Percentiles rank a stretch among this genome's conserved stretches.
These are phyloP conservation scores for Chaetomium sp. DNA, from an alignment of 2,329 filamentous ascomycete genomes.

Conservation along the genomic window DNA sequence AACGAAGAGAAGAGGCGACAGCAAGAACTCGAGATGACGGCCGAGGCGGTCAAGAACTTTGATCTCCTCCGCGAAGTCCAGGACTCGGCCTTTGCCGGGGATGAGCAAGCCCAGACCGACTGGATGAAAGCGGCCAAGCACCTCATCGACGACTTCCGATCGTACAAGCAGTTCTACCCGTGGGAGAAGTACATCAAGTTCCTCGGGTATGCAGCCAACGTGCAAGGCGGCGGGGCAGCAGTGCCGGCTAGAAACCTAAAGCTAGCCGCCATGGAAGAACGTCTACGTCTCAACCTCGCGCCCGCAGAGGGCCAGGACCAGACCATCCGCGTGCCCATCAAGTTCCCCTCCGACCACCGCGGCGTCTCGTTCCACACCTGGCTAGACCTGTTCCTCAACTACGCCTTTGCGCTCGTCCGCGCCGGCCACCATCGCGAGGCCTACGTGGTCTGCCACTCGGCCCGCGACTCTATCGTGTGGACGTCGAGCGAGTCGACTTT, in stretches of 20 bases:
- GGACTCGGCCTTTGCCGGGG: slow-evolving; percentile 22
- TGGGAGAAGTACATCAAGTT: slow-evolving; percentile 61
- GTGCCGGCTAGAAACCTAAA: slow-evolving; percentile 34
- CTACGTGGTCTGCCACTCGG: slow-evolving; percentile 73
- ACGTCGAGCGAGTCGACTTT: slow-evolving; percentile 62
- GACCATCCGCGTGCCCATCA: slow-evolving; percentile 18
- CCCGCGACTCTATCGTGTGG: slow-evolving; percentile 75
- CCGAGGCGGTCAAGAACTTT: slow-evolving; percentile 31
- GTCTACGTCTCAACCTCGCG: slow-evolving; percentile 43
- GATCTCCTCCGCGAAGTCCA: slow-evolving; percentile 38
- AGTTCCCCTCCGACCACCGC: slow-evolving; percentile 41
- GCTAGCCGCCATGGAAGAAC: slow-evolving; percentile 49
- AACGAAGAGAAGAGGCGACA: slow-evolving; percentile 39
- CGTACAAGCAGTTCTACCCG: slow-evolving; percentile 57
- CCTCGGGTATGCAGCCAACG: slow-evolving; percentile 36
- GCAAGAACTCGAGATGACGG: slow-evolving; percentile 36
- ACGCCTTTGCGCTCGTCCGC: slow-evolving; percentile 69
- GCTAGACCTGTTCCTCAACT: slow-evolving; percentile 86
- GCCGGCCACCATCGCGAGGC: slow-evolving; percentile 61
- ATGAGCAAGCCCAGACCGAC: slow-evolving; percentile 36
- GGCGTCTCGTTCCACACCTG: slow-evolving; percentile 77
- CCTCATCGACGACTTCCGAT: slow-evolving; percentile 57
- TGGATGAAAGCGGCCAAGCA: slow-evolving; percentile 56
- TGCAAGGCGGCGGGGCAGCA: slow-evolving; percentile 30
- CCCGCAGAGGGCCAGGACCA: slow-evolving; percentile 26